Conservation (phyloP, 1,139 yeast species). For the Magnusiomyces tetraspermus region DNA sequence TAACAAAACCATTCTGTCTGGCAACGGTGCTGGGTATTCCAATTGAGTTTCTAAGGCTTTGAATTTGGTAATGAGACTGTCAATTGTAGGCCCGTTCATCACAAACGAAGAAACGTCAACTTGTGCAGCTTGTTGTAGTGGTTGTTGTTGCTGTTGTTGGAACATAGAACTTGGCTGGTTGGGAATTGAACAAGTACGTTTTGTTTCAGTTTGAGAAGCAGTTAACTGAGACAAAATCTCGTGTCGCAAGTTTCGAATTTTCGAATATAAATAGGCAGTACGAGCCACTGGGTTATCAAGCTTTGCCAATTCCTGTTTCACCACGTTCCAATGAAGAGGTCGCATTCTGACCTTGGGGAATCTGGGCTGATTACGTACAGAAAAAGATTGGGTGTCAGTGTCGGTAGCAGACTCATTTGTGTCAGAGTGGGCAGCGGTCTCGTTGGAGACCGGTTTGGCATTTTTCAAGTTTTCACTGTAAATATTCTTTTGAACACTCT, state of each 20-base stretch:
- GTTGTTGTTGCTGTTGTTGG: background rate
- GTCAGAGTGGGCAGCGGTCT: background rate
- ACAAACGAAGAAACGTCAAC: background rate
- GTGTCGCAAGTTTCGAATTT: slow-evolving; percentile 3
- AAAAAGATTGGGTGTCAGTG: background rate
- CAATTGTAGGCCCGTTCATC: slow-evolving; percentile 8
- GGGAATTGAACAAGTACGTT: background rate
- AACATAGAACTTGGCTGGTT: background rate
- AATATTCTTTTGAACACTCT: slow-evolving; percentile 3
- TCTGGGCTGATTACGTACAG: background rate
- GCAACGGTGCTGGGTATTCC: slow-evolving; percentile 17
- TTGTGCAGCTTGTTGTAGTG: background rate
- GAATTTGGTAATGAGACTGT: slow-evolving; percentile 11
- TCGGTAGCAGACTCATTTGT: background rate
- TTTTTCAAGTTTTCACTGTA: background rate
- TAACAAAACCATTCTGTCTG: slow-evolving; percentile 16
- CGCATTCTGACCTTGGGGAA: background rate
- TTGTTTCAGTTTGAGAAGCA: background rate
- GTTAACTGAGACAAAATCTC: background rate
- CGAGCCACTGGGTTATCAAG: slow-evolving; percentile 17
- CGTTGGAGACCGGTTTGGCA: background rate
- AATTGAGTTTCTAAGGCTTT: slow-evolving; percentile 16
- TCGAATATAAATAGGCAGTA: slow-evolving; percentile 14
- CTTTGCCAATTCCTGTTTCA: slow-evolving; percentile 8
- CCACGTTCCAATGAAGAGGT: slow-evolving; percentile 10